Percentiles rank a stretch among this genome's conserved stretches.
These are phyloP conservation scores for Aspergillus unguis DNA, from an alignment of 2,329 filamentous ascomycete species.

Conservation along the genomic window DNA sequence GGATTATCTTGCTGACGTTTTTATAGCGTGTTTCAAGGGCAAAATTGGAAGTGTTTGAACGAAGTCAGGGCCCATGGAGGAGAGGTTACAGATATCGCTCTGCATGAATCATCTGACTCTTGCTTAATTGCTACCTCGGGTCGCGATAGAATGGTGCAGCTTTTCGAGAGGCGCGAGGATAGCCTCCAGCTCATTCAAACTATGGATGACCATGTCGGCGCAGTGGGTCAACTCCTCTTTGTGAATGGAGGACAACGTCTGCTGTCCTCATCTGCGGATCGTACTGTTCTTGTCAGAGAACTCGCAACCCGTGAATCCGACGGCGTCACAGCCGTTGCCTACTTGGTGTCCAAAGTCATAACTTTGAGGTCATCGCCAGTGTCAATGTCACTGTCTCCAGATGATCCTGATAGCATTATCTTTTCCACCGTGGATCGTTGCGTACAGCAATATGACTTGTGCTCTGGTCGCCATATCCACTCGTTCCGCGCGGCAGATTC, in stretches of 20 bases:
- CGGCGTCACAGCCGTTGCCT: conserved; percentile 62
- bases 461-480: conserved; percentile 65
- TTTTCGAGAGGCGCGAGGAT: conserved; percentile 65
- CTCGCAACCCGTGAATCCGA: conserved; percentile 63
- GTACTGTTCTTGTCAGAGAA: conserved; percentile 80
- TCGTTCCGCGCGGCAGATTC: conserved; percentile 82
- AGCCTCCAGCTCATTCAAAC: conserved; percentile 81
- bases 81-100: conserved; percentile 77
- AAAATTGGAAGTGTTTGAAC: conserved; percentile 59
- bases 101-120: conserved; percentile 61
- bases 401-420: conserved; percentile 55
- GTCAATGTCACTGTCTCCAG: conserved; percentile 70
- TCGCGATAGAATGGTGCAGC: conserved; percentile 84
- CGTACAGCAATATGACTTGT: conserved; percentile 59
- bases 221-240: conserved; percentile 75
- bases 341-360: conserved; percentile 71
- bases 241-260: conserved; percentile 67
- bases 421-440: conserved; percentile 62
- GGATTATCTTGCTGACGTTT: conserved; percentile 17
- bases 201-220: conserved; percentile 83
- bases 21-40: conserved; percentile 36
- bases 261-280: conserved; percentile 83
- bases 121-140: conserved; percentile 77
- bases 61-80: conserved; percentile 82
- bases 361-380: conserved; percentile 82